Percentiles rank a stretch among this genome's conserved stretches.
Conservation (phyloP, 1,284 basidiomycete species). For the Coniferiporia weirii region DNA sequence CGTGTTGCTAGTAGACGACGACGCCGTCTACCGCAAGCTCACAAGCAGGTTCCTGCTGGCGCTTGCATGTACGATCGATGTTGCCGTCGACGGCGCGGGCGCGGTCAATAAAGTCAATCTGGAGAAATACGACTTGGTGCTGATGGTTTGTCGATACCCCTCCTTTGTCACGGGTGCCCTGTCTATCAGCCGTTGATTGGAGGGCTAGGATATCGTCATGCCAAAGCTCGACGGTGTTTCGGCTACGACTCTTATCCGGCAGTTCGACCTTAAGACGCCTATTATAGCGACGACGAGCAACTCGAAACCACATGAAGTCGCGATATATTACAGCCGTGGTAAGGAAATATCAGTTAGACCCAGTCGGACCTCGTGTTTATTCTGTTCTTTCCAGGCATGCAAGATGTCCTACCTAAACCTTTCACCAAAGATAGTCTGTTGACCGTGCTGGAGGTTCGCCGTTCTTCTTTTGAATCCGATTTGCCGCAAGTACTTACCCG, state of each 20-base stretch:
- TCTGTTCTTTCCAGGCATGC: conserved; percentile 62
- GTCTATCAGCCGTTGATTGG: neutral
- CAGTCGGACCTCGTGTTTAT: neutral
- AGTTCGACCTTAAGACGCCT: conserved; percentile 92
- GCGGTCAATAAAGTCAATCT: conserved; percentile 96
- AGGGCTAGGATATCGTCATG: conserved; percentile 83
- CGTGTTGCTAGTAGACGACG: conserved; percentile 93
- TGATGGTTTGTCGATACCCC: conserved; percentile 64
- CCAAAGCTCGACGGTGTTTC: conserved; percentile 87
- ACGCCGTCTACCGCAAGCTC: conserved; percentile 84
- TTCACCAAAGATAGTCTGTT: conserved; percentile 91
- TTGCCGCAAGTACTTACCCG: neutral
- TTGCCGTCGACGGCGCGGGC: conserved; percentile 89
- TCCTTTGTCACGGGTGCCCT: neutral
- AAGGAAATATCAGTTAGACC: neutral
- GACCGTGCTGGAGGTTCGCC: conserved; percentile 81
- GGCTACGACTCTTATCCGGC: conserved; percentile 88
- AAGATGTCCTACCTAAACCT: conserved; percentile 93
- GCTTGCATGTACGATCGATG: conserved; percentile 92
- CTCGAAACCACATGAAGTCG: conserved; percentile 84
- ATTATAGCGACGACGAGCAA: conserved; percentile 98
- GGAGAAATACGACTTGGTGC: conserved; percentile 89
- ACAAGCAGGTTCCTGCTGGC: conserved; percentile 93
- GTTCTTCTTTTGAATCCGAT: neutral
- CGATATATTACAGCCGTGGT: conserved; percentile 59